Evolutionary conservation across 2,329 filamentous ascomycete species (phyloP).

Genomic region (Diaporthe amygdali): DNA sequence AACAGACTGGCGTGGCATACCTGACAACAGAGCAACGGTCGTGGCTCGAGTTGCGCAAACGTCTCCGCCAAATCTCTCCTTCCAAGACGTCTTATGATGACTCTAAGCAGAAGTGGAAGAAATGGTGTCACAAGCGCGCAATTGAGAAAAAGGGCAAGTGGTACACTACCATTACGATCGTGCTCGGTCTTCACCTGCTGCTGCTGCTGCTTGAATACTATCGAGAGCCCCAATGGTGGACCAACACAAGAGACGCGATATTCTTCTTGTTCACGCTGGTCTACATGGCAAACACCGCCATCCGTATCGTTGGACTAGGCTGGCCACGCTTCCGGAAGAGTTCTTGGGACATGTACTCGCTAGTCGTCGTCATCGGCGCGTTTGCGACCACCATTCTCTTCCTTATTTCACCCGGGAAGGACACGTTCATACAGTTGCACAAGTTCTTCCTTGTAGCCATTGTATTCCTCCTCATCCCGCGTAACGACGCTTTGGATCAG

Average conservation of each 20-base stretch:
- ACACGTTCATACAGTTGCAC: slow-evolving; percentile 79
- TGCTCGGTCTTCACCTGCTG: slow-evolving; percentile 82
- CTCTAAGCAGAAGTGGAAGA: slow-evolving; percentile 78
- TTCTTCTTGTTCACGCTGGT: slow-evolving; percentile 84
- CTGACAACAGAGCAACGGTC: slow-evolving; percentile 94
- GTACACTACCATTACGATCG: slow-evolving; percentile 80
- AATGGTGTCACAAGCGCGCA: slow-evolving; percentile 93
- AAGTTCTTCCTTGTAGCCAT: slow-evolving; percentile 94
- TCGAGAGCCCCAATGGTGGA: slow-evolving; percentile 75
- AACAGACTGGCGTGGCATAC: slow-evolving; percentile 96
- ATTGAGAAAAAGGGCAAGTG: slow-evolving; percentile 93
- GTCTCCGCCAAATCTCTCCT: slow-evolving; percentile 89
- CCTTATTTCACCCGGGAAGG: slow-evolving; percentile 63
- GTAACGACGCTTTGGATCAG: slow-evolving; percentile 96
- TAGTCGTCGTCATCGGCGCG: slow-evolving; percentile 79
- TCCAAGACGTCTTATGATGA: slow-evolving; percentile 89
- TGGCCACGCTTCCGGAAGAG: slow-evolving; percentile 92
- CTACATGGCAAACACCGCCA: slow-evolving; percentile 81
- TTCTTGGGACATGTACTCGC: slow-evolving; percentile 92
- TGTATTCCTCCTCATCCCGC: slow-evolving; percentile 86
- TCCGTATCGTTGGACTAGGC: slow-evolving; percentile 86
- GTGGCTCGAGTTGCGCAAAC: slow-evolving; percentile 93
- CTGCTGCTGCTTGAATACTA: slow-evolving; percentile 88
- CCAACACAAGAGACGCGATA: slow-evolving; percentile 70
- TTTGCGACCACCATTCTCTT: slow-evolving; percentile 83